phyloP scores from a whole-genome alignment of 1,284 basidiomycete genomes.

The Phenoliferia sp. region DNA sequence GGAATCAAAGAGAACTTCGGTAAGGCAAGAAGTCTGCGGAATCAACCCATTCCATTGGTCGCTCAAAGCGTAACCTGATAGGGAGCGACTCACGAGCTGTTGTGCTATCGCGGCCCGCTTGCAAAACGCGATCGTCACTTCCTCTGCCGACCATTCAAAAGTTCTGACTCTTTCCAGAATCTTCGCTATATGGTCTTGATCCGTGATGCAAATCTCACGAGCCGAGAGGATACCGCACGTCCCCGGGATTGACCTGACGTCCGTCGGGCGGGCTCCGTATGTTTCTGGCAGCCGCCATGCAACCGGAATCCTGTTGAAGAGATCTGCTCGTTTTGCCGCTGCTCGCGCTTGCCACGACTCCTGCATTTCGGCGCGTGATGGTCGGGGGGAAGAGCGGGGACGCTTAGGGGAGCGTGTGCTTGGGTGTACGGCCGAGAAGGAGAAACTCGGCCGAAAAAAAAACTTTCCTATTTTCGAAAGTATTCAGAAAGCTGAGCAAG shows the following conservation, averaged over 20 bases:
- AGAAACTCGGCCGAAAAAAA: too few relatives aligned
- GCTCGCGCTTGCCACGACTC: not conserved
- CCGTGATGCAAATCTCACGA: constrained; percentile 63
- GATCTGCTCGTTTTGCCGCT: not conserved
- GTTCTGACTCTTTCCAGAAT: constrained; percentile 50
- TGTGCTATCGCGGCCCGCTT: constrained; percentile 76
- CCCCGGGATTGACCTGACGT: constrained; percentile 47
- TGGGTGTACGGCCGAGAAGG: too few relatives aligned
- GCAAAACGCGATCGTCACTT: constrained; percentile 67
- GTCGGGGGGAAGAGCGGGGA: not conserved
- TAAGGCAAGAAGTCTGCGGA: constrained; percentile 41
- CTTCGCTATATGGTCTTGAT: constrained; percentile 47
- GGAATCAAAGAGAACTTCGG: constrained; percentile 53
- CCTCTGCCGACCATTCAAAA: constrained; percentile 57
- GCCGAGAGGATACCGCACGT: constrained; percentile 57
- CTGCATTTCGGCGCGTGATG: not conserved
- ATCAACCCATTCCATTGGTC: not conserved
- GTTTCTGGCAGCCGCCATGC: constrained; percentile 1
- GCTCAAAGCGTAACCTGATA: not conserved
- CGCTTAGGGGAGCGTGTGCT: too few relatives aligned
- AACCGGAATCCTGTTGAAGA: not conserved
- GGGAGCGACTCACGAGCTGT: constrained; percentile 52
- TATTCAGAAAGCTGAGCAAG: too few relatives aligned
- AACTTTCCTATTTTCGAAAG: too few relatives aligned
- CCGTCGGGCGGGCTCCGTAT: not conserved